Conservation (phyloP, 768 basidiomycete species). For the Tulasnella sp. region DNA sequence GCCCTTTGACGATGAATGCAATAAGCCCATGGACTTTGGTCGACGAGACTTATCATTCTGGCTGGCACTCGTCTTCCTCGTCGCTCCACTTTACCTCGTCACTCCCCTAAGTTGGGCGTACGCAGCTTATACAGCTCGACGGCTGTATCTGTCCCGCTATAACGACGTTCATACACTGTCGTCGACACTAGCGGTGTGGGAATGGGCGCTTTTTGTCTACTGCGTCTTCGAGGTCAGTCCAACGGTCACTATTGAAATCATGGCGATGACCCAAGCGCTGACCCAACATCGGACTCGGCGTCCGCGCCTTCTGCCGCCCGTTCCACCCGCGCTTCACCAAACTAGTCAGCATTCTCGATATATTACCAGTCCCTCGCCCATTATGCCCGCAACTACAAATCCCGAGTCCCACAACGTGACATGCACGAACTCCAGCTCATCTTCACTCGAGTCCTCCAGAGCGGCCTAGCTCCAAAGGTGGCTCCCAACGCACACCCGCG, state of each 20-base stretch:
- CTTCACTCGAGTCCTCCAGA: conserved; percentile 54
- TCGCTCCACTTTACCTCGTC: conserved; percentile 57
- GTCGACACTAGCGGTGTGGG: neutral
- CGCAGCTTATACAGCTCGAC: conserved; percentile 42
- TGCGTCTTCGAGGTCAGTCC: conserved; percentile 19
- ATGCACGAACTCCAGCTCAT: conserved; percentile 50
- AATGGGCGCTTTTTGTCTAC: conserved; percentile 15
- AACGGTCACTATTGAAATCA: neutral
- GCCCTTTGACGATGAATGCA: neutral
- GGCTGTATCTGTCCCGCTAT: conserved; percentile 34
- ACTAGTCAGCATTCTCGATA: conserved; percentile 64
- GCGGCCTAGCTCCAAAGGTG: conserved; percentile 49
- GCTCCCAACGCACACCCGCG: neutral
- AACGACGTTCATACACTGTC: neutral
- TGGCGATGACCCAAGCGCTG: neutral
- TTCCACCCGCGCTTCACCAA: neutral
- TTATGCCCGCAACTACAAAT: conserved; percentile 39
- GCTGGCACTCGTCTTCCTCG: conserved; percentile 45
- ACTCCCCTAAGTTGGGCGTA: conserved; percentile 61
- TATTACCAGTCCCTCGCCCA: conserved; percentile 49
- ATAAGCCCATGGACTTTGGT: neutral
- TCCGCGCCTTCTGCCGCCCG: neutral
- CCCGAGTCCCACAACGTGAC: conserved; percentile 41
- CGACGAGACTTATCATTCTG: conserved; percentile 48
- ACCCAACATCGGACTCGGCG: conserved; percentile 2